Percentiles rank a stretch among this genome's conserved stretches.
Evolutionary conservation across 2,329 filamentous ascomycete species (phyloP).

Genomic region (Paracoccidioides brasiliensis): DNA sequence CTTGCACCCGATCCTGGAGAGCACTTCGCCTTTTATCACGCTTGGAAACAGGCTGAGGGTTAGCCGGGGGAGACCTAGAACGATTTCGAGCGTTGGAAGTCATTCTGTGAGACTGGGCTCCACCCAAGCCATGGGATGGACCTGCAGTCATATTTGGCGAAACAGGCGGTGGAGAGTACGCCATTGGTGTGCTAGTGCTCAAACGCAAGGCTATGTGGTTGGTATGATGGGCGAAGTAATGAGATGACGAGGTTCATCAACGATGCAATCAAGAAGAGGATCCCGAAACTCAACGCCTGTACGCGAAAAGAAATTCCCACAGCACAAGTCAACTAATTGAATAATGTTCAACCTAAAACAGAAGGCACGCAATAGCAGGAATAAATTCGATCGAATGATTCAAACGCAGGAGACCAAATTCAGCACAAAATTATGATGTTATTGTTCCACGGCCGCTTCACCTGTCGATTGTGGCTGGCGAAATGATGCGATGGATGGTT

Average conservation of each 20-base stretch:
- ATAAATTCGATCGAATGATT: not conserved
- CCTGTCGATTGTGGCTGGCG: not conserved
- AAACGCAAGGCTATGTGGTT: not conserved
- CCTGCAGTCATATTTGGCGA: constrained; percentile 6
- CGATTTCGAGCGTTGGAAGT: constrained; percentile 3
- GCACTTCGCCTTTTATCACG: constrained; percentile 79
- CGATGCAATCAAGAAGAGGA: not conserved
- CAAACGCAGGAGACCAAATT: not conserved
- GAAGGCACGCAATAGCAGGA: not conserved
- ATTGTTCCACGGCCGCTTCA: not conserved
- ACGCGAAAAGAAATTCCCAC: not conserved
- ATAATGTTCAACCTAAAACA: not conserved
- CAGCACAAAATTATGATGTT: not conserved
- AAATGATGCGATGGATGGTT: not conserved
- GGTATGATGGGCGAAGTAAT: not conserved
- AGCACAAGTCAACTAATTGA: not conserved
- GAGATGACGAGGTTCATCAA: not conserved
- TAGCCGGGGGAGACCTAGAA: constrained; percentile 2
- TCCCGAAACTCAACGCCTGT: not conserved
- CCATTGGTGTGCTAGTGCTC: constrained; percentile 3
- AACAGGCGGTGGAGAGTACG: constrained; percentile 6
- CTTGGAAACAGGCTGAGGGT: constrained; percentile 47
- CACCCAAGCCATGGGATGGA: not conserved
- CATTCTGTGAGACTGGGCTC: not conserved
- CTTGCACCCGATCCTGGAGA: constrained; percentile 63